Base-by-base conservation (phyloP, 2,329 filamentous ascomycete genomes). In the Colletotrichum lupini region DNA sequence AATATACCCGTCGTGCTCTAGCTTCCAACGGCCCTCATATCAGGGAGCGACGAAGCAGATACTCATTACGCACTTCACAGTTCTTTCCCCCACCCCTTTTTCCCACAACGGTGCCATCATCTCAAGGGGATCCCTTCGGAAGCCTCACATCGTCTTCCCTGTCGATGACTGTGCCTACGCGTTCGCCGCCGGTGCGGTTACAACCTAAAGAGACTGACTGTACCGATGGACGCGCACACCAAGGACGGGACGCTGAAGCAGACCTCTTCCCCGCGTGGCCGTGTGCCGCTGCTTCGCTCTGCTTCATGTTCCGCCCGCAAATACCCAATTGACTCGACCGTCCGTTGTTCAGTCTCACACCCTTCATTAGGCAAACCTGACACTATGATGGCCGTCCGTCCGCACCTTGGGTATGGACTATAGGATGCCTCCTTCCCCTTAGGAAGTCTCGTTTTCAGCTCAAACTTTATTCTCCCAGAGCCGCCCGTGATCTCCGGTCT, bases 401-500 rank as follows among this genome's bases (percentile, higher is more conserved):
- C 62, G 56, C 68, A 16, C 68, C 42, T 56, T 55, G 56, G 19
- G 16, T 56, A 56, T 24, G 19, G 8, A 49, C n/a, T 9, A 49
- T 8, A n/a, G 19, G 28, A 55, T 71, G 6, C 24, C 14, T 32
- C 9, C 24, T 60, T 37, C 16, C 55, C 42, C 59, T 58, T 32
- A 11, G 32, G 32, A 42, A 68, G 61, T 28, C 32, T 19, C 46
- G 42, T n/a, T 46, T 60, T 56, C 62, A 59, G 53, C 55, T 22
- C 37, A 63, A 67, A 66, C 37, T 30, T 14, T 24, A 60, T 26
- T 22, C 67, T 56, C 37, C 35, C 14, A 22, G 16, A 66, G 63
- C 46, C 56, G 56, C 46, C 68, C 62, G 56, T 67, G 68, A 63
- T 71, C 63, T 49, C 61, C 53, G 28, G 61, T 32, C 49, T 32